These are phyloP conservation scores for Murraya paniculata DNA, from an alignment of 345 rosid species.

Conservation along the genomic window DNA sequence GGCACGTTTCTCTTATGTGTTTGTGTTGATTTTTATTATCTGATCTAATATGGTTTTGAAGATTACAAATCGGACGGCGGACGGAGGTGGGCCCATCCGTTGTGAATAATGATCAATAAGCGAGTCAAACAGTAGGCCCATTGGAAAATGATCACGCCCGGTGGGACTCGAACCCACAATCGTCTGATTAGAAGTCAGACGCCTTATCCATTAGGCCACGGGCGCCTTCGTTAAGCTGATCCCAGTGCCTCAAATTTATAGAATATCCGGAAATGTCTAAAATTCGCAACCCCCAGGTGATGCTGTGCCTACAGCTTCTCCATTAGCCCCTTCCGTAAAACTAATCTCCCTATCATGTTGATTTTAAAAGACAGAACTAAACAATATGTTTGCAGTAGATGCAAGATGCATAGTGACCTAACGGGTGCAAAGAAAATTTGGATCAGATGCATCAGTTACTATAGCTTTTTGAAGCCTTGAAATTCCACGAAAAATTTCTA, in stretches of 20 bases:
- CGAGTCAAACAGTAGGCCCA: too few species aligned
- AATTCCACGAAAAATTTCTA: not conserved
- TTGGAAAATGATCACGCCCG: slow-evolving; percentile 35
- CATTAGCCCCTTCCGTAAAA: too few species aligned
- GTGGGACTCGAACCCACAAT: slow-evolving; percentile 95
- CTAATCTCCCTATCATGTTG: too few species aligned
- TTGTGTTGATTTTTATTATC: not conserved
- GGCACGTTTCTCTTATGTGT: not conserved
- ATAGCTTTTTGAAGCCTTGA: not conserved
- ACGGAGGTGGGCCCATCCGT: not conserved
- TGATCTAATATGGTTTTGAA: not conserved
- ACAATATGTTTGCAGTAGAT: not conserved
- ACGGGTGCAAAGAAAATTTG: not conserved
- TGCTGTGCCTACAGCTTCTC: too few species aligned
- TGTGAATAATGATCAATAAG: too few species aligned
- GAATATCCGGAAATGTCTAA: too few species aligned
- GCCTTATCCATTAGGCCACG: slow-evolving; percentile 93
- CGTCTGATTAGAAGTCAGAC: slow-evolving; percentile 87
- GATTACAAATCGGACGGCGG: not conserved
- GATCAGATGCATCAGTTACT: not conserved
- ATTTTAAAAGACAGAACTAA: too few species aligned
- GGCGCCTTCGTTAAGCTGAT: slow-evolving; percentile 17
- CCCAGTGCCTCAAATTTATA: too few species aligned
- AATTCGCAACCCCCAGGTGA: too few species aligned
- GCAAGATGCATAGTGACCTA: not conserved